Evolutionary conservation across 164 flowering plant genomes (phyloP).

Genomic region (Dillenia suffruticosa): DNA sequence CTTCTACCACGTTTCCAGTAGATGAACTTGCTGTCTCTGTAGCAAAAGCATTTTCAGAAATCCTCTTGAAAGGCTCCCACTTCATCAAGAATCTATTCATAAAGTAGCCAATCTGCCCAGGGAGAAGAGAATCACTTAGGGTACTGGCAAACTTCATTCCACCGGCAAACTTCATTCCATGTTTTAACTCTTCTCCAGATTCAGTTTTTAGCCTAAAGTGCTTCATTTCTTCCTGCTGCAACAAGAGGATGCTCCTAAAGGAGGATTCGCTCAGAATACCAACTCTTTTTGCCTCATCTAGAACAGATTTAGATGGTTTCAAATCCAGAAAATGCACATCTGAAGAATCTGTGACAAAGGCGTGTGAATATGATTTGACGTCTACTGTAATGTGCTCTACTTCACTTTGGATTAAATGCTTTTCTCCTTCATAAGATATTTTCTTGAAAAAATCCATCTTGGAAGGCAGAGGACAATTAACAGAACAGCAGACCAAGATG

Average conservation of each 20-base stretch:
- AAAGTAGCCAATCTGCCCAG: conserved; percentile 50
- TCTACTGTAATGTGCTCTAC: conserved; percentile 45
- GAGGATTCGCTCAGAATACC: conserved; percentile 62
- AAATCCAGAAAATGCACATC: conserved; percentile 45
- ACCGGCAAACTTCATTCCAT: conserved; percentile 14
- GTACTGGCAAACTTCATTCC: conserved; percentile 12
- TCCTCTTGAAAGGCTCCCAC: conserved; percentile 35
- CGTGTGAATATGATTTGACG: conserved; percentile 37
- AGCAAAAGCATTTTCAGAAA: conserved; percentile 3
- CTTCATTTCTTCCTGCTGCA: conserved; percentile 58
- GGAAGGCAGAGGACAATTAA: conserved; percentile 41
- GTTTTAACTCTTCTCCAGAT: conserved; percentile 21
- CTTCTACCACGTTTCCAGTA: conserved; percentile 8
- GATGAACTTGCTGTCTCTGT: conserved; percentile 5
- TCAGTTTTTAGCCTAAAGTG: conserved; percentile 39
- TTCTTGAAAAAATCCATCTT: conserved; percentile 21
- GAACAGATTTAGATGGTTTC: conserved; percentile 44
- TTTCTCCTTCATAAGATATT: conserved; percentile 14
- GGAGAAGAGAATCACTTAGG: conserved; percentile 28
- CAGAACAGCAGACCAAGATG: conserved; percentile 63
- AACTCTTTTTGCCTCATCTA: conserved; percentile 54
- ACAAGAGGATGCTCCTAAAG: conserved; percentile 26
- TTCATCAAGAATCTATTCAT: conserved; percentile 73
- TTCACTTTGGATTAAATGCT: conserved; percentile 21
- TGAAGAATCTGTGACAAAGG: conserved; percentile 30